These are phyloP conservation scores for Monosporozyma siamensis DNA, from an alignment of 805 yeast genomes.

Conservation along the genomic window DNA sequence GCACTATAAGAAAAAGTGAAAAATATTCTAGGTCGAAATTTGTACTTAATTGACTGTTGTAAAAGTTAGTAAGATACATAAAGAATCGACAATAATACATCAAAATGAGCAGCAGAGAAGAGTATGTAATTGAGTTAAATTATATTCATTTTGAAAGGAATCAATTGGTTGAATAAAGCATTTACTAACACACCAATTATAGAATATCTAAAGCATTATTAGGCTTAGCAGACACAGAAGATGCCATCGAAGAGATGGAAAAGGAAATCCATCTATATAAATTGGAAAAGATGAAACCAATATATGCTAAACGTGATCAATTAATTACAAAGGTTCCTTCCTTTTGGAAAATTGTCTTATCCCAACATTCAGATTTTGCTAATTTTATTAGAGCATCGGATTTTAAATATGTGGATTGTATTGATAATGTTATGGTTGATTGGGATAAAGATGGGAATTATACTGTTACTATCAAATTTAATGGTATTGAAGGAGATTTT, in stretches of 20 bases:
- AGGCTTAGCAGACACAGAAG: conserved; percentile 47
- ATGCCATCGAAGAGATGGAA: conserved; percentile 50
- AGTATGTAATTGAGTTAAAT: no score
- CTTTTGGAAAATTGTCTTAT: conserved; percentile 83
- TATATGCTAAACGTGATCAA: conserved; percentile 49
- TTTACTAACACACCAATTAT: conserved; percentile 1
- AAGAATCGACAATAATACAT: no score
- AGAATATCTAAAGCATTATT: conserved; percentile 12
- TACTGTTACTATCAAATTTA: conserved; percentile 50
- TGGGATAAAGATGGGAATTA: conserved; percentile 44
- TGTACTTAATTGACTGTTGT: no score
- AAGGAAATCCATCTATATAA: conserved; percentile 47
- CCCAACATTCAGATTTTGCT: conserved; percentile 76
- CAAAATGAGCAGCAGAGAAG: no score
- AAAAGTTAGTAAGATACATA: no score
- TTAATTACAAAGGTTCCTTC: conserved; percentile 49
- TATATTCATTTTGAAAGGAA: not conserved
- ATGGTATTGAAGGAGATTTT: conserved; percentile 38
- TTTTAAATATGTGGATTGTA: conserved; percentile 59
- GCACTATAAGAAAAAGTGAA: no score
- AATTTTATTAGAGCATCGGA: conserved; percentile 73
- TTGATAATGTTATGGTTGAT: conserved; percentile 54
- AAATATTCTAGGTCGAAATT: no score
- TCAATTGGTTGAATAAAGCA: not conserved
- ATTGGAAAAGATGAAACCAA: conserved; percentile 42